Conservation (phyloP, 108 stramenopile species). For the Fragilariopsis cylindrus region DNA sequence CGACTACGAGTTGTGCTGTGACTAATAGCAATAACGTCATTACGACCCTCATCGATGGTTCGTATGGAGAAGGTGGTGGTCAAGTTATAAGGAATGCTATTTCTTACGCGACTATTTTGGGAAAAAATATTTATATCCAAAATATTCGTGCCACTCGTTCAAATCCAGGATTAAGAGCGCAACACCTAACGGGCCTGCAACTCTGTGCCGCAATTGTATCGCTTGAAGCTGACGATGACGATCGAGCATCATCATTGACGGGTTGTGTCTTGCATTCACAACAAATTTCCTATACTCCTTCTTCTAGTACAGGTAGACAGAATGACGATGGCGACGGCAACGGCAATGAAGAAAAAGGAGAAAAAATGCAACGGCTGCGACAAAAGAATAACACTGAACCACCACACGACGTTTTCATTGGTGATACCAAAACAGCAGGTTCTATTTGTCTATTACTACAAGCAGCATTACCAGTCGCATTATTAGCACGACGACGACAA, state of each 20-base stretch:
- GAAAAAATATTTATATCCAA: slow-evolving; percentile 33
- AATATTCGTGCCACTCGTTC: slow-evolving; percentile 54
- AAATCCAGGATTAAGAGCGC: slow-evolving; percentile 57
- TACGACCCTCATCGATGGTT: slow-evolving; percentile 52
- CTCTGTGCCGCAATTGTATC: slow-evolving; percentile 27
- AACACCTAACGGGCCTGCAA: slow-evolving; percentile 52
- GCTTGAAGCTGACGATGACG: too few species aligned
- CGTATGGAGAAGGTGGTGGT: slow-evolving; percentile 71
- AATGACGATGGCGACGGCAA: not conserved
- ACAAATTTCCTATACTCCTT: too few species aligned
- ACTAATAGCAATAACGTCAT: not conserved
- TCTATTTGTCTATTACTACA: slow-evolving; percentile 70
- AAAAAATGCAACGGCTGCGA: not conserved
- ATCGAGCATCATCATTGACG: too few species aligned
- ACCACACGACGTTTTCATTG: not conserved
- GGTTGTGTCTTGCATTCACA: too few species aligned
- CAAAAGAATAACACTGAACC: not conserved
- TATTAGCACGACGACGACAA: not conserved
- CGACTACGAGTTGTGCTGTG: too few species aligned
- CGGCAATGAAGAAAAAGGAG: not conserved
- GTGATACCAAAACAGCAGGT: slow-evolving; percentile 67
- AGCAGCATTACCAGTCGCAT: slow-evolving; percentile 43
- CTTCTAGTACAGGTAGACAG: not conserved
- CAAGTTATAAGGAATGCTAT: slow-evolving; percentile 69
- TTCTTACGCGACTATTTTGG: slow-evolving; percentile 52